Conservation (phyloP, 257 asterid genomes). For the Eustoma russellianum region DNA sequence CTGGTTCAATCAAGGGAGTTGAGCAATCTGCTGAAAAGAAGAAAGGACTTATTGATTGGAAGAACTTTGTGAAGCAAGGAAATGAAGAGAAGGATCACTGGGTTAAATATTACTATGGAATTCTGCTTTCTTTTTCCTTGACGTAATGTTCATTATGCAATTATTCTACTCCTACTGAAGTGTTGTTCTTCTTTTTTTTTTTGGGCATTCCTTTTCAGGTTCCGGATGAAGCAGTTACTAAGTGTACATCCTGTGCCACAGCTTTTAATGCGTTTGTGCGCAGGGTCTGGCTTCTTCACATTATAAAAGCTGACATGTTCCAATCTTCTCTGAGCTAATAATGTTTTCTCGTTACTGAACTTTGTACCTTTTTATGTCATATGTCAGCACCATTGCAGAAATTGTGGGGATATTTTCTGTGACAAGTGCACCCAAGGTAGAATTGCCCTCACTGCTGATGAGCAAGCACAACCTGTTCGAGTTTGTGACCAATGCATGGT, state of each 20-base stretch:
- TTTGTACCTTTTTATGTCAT: constrained; percentile 12
- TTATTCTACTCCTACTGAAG: neutral
- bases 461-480: constrained; percentile 81
- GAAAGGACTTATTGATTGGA: constrained; percentile 69
- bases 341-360: neutral
- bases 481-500: constrained; percentile 95
- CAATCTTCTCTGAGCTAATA: too few species aligned
- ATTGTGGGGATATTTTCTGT: constrained; percentile 91
- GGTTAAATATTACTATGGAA: constrained; percentile 35
- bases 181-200: constrained; percentile 7
- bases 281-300: constrained; percentile 41
- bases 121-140: neutral
- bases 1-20: constrained; percentile 38
- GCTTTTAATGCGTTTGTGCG: constrained; percentile 73
- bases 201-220: constrained; percentile 35
- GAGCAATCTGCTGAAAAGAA: constrained; percentile 69
- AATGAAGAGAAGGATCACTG: constrained; percentile 91
- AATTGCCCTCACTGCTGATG: constrained; percentile 68
- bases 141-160: neutral
- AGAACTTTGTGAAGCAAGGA: constrained; percentile 59
- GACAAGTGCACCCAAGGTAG: constrained; percentile 98
- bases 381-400: constrained; percentile 82
- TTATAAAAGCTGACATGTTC: constrained; percentile 4
- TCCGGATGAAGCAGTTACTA: constrained; percentile 80
- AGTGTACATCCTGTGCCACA: constrained; percentile 56